Evolutionary conservation across 176 grass and related monocot genomes (phyloP), one percentile per base, ranked within the genome.

Genomic region (Miscanthus lutarioriparius): DNA sequence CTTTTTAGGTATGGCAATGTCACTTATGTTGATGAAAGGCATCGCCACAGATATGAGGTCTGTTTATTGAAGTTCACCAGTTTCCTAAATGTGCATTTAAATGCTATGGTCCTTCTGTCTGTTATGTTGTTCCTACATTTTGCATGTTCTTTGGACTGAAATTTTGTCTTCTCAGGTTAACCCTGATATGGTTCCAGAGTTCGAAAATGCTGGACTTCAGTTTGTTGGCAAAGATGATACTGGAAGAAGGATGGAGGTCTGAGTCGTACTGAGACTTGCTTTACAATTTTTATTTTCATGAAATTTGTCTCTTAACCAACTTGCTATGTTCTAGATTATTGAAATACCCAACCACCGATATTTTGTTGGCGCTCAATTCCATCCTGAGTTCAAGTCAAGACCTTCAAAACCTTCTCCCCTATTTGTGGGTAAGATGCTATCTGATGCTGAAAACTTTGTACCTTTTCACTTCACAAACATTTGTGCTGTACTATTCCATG

Each of bases 331-430:
- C 75, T 89, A 99, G 97, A 94, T 99, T 76, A 92, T 99, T 65
- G 93, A 99, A 86, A 43, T 99, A 67, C 93, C 93, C 68, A 86
- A 72, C 54, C 97, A 96, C 67, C 88, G 47, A 48, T 99, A 91
- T 86, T 99, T 94, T 64, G 84, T 99, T 70, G 97, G 97, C 0
- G 88, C 94, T 67, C 97, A 99, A 76, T 99, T 99, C 76, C 97
- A 99, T 92, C 97, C 93, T 0, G 97, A 99, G 82, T 99, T 99
- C 82, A 94, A 96, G 87, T 99, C 97, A 69, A 89, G 93, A 76
- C 93, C 97, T 69, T 88, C 92, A 66, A 96, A 91, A 30, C 97
- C 97, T 75, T 96, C 97, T 70, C 89, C 93, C 20, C 78, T 96
- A 44, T 99, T 99, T 92, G 84, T 94, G 70, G 97, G 97, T 99